phyloP scores from a whole-genome alignment of 2,329 filamentous ascomycete genomes.

The Aspergillus unguis region DNA sequence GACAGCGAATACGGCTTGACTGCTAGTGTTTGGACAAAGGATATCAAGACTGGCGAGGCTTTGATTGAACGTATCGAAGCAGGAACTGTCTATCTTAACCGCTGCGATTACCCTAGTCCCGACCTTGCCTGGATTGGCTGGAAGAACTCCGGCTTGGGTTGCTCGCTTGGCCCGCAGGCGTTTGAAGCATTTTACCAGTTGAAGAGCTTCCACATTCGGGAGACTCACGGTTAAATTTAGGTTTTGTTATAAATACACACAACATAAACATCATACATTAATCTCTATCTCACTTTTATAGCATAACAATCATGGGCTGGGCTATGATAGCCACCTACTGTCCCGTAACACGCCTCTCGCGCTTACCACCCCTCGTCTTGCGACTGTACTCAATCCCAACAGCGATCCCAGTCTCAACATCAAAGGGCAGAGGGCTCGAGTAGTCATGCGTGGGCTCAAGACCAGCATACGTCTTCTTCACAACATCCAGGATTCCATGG shows the following conservation, averaged over 20 bases:
- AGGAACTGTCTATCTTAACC: slow-evolving; percentile 89
- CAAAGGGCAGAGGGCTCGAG: slow-evolving; percentile 30
- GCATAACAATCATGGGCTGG: too few relatives aligned
- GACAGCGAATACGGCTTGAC: slow-evolving; percentile 89
- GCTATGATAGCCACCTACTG: too few relatives aligned
- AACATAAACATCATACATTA: background rate
- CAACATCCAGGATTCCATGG: slow-evolving; percentile 30
- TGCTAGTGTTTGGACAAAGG: slow-evolving; percentile 91
- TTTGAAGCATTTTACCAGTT: slow-evolving; percentile 91
- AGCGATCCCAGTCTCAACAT: slow-evolving; percentile 19
- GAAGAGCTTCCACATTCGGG: slow-evolving; percentile 83
- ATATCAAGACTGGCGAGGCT: slow-evolving; percentile 67
- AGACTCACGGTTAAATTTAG: slow-evolving; percentile 13
- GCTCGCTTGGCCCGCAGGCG: slow-evolving; percentile 78
- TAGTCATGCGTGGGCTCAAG: slow-evolving; percentile 32
- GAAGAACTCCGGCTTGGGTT: slow-evolving; percentile 89
- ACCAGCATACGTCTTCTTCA: slow-evolving; percentile 30
- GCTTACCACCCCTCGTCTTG: background rate
- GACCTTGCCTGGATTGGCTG: slow-evolving; percentile 89
- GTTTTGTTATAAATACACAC: background rate
- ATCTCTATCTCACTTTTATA: background rate
- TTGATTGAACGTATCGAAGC: slow-evolving; percentile 78
- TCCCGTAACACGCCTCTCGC: slow-evolving; percentile 1
- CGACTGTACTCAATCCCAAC: slow-evolving; percentile 20
- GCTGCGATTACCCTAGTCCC: slow-evolving; percentile 83